phyloP scores from a whole-genome alignment of 1,284 basidiomycete genomes.

The Microbotryomycetes sp. region DNA sequence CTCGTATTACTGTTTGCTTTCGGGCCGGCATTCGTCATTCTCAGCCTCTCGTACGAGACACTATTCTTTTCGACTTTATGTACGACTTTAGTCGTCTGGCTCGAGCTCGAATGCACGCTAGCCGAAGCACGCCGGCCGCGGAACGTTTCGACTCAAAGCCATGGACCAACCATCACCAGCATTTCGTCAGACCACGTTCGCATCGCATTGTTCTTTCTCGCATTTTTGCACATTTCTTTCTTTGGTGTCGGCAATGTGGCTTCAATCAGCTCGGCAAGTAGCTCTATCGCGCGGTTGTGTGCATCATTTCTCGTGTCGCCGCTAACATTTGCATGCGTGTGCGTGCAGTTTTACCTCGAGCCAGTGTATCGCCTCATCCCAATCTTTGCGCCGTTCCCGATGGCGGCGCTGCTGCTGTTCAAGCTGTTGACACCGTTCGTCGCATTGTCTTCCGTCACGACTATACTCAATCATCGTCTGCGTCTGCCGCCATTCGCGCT shows the following conservation, averaged over 20 bases:
- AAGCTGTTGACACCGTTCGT: slow-evolving; percentile 76
- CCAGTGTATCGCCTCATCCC: slow-evolving; percentile 83
- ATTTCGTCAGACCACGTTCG: slow-evolving; percentile 53
- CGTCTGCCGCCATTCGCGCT: slow-evolving; percentile 66
- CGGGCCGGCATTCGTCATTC: slow-evolving; percentile 66
- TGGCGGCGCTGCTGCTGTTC: slow-evolving; percentile 54
- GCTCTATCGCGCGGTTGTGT: not conserved
- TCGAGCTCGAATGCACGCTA: slow-evolving; percentile 52
- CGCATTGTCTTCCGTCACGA: slow-evolving; percentile 61
- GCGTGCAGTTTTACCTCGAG: slow-evolving; percentile 77
- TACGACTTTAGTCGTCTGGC: slow-evolving; percentile 59
- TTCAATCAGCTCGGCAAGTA: slow-evolving; percentile 47
- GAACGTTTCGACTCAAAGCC: not conserved
- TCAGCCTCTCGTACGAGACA: slow-evolving; percentile 75
- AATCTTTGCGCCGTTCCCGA: slow-evolving; percentile 77
- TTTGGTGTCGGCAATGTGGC: slow-evolving; percentile 69
- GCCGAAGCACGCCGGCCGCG: slow-evolving; percentile 39
- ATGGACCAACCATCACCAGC: slow-evolving; percentile 11
- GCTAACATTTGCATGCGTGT: not conserved
- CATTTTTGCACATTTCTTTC: slow-evolving; percentile 80
- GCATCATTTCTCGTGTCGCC: not conserved
- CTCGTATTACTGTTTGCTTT: slow-evolving; percentile 50
- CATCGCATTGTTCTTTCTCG: slow-evolving; percentile 72
- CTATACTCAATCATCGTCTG: slow-evolving; percentile 58
- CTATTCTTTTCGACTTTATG: slow-evolving; percentile 69